Base-by-base conservation (phyloP, 352 stramenopile genomes). In the Phytophthora boehmeriae region DNA sequence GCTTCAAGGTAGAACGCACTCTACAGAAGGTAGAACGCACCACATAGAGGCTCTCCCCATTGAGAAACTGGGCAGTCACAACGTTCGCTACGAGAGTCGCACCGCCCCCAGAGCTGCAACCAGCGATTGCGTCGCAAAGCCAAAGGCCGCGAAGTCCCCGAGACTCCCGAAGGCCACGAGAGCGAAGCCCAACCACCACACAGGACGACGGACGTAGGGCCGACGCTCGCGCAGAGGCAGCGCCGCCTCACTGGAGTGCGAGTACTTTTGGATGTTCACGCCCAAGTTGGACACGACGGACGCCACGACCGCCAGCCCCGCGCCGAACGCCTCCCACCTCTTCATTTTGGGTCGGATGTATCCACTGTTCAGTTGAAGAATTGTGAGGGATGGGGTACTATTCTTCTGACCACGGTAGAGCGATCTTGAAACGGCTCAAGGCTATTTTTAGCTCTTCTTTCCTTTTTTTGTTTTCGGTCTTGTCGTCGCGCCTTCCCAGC, bases 201-300 rank as follows among this genome's bases (percentile, higher is more conserved):
- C 67, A 25, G 90, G 90, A 8, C 91, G 88, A n/a, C 75, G 79
- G 20, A 95, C 73, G 71, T 97, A 97, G 20, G 86, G 71, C 9
- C 79, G 76, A 43, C 89, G 88, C 22, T 81, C 62, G n/a, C 53
- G 50, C 20, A 63, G 55, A 4, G 84, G 78, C 25, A 65, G 58
- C 41, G 59, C 47, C 8, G 78, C 63, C 53, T 97, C 88, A 14
- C 66, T 66, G 5, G 73, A 75, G 65, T 96, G 89, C 41, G 84
- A 95, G 63, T 89, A 94, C 71, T 97, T 96, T 60, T 97, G 87
- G 27, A 96, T 81, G 59, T 97, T 97, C 28, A 96, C 86, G 55
- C 90, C 90, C 23, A 97, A 62, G 51, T 97, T 97, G 27, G 86
- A 95, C 38, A 96, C 55, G 32, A 97, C 63, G 44, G 88, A 96